Evolutionary conservation across 345 rosid species (phyloP).

Genomic region (Eucalyptus melliodora): DNA sequence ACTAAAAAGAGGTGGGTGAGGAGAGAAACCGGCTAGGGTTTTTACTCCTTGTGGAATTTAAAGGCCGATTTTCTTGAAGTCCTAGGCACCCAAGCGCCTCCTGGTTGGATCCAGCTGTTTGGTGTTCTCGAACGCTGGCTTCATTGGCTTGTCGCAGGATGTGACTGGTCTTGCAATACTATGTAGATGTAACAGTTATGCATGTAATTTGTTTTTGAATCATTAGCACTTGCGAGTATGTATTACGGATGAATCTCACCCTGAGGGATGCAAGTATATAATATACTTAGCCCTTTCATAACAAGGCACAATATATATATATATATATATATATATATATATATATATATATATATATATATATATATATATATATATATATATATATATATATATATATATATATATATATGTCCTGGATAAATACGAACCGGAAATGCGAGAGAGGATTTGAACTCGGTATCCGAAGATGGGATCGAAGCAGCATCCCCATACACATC

Average conservation of each 20-base stretch:
- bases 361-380: no score
- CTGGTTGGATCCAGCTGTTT: neutral
- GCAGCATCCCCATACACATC: neutral
- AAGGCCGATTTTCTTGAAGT: neutral
- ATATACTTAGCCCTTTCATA: neutral
- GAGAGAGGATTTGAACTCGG: neutral
- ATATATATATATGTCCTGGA: no score
- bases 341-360: no score
- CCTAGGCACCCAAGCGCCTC: neutral
- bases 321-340: no score
- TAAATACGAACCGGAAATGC: neutral
- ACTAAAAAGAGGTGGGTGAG: no score
- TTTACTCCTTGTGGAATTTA: no score
- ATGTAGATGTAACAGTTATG: neutral
- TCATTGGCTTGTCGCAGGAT: neutral
- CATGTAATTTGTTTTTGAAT: neutral
- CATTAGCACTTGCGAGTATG: neutral
- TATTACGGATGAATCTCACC: neutral
- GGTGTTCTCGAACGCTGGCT: neutral
- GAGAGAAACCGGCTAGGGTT: no score
- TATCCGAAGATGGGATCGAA: neutral
- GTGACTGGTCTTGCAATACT: neutral
- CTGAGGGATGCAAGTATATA: neutral
- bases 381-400: no score
- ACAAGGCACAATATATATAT: neutral